These are phyloP conservation scores for Eutrema salsugineum DNA, from an alignment of 441 rosid genomes.

Conservation along the genomic window DNA sequence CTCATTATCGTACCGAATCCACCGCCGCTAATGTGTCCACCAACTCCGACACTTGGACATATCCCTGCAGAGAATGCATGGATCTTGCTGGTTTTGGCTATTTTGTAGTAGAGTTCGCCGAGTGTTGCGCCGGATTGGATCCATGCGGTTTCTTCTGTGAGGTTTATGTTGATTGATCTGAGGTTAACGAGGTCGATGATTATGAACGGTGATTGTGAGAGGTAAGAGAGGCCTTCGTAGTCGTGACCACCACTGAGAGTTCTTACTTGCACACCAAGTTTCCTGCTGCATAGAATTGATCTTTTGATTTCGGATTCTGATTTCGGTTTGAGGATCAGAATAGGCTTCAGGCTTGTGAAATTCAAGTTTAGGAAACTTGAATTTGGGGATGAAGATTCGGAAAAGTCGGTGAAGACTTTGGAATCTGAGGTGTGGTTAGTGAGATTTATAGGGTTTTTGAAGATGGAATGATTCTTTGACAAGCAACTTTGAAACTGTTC, in stretches of 20 bases:
- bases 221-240: constrained; percentile 63
- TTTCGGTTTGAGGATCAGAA: constrained; percentile 33
- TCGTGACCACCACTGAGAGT: constrained; percentile 66
- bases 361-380: constrained; percentile 41
- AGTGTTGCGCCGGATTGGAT: constrained; percentile 62
- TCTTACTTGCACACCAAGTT: constrained; percentile 36
- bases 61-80: constrained; percentile 63
- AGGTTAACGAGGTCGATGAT: constrained; percentile 50
- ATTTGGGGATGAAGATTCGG: constrained; percentile 43
- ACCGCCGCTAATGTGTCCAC: constrained; percentile 71
- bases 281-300: constrained; percentile 38
- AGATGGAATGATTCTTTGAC: constrained; percentile 26
- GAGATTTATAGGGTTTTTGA: constrained; percentile 26
- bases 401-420: constrained; percentile 23
- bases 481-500: constrained; percentile 43
- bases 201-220: constrained; percentile 43
- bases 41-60: constrained; percentile 66
- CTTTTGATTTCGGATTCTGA: constrained; percentile 36
- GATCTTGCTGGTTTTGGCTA: constrained; percentile 39
- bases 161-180: constrained; percentile 37
- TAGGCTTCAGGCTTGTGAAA: constrained; percentile 39
- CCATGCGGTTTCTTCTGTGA: constrained; percentile 57
- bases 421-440: constrained; percentile 34
- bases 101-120: constrained; percentile 63
- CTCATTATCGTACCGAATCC: constrained; percentile 62